Conservation (phyloP, 73 alveolate genomes). For the Tetrahymena borealis region DNA sequence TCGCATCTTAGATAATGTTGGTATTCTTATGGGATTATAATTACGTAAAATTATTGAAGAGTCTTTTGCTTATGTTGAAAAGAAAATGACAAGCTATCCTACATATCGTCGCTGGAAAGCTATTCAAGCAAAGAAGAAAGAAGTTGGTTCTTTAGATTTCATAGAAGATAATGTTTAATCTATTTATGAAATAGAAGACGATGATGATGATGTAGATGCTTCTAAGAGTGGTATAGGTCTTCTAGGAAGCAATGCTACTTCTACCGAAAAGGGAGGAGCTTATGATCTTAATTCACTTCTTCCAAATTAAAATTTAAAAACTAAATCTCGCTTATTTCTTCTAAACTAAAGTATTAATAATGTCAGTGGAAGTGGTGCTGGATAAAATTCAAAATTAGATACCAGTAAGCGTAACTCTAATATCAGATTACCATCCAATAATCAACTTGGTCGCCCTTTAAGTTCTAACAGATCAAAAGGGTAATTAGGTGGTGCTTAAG, state of each 20-base stretch:
- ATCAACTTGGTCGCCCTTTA: background rate
- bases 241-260: background rate
- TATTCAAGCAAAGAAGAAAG: background rate
- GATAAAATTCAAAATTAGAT: background rate
- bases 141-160: background rate
- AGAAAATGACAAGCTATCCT: background rate
- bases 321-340: background rate
- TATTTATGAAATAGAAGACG: background rate
- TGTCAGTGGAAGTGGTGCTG: background rate
- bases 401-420: background rate
- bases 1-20: constrained; percentile 53
- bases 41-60: constrained; percentile 50
- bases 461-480: background rate
- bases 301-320: background rate
- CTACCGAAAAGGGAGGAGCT: background rate
- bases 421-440: background rate
- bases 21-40: constrained; percentile 52
- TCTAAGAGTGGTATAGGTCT: background rate
- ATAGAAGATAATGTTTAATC: background rate
- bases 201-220: background rate
- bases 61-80: constrained; percentile 33
- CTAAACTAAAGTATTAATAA: background rate
- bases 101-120: background rate
- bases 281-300: background rate
- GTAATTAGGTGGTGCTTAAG: background rate